Base-by-base conservation (phyloP, 192 early-diverging fungal genomes). In the Podila clonocystis region DNA sequence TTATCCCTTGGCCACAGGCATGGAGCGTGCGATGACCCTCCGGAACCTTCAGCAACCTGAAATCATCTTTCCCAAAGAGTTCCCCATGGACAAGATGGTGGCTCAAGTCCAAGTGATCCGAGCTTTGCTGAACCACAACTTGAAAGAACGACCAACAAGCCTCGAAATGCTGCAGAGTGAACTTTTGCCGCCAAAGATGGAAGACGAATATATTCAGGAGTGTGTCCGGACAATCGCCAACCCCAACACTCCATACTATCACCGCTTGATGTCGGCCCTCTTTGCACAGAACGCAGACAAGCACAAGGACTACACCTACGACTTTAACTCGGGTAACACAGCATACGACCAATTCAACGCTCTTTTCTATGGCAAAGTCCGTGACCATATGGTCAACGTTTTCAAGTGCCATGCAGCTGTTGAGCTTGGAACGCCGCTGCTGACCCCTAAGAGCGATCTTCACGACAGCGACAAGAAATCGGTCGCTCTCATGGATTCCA, bases 271-370 rank as follows among this genome's bases (percentile, higher is more conserved):
- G 83, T 86, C 87, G 5, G 87, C 94, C 5, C 82, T 99, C 62
- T 98, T 97, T 72, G 86, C 87, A 0, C 94, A 93, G 66, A 82
- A 86, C 13, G 83, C 91, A 0, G 94, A 95, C 84, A 87, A 88
- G 65, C 93, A 94, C 78, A 96, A 95, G 65, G 97, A 97, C 63
- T 93, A 94, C 73, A 93, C 95, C 4, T 98, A 94, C 72, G 97
- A 99, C 63, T 95, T 91, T 73, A 90, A 90, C 33, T 82, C 90
- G 0, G 86, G 71, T 12, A 82, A 82, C 68, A 58, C 73, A 57
- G 17, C 69, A 9, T 89, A 86, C 68, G 91, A 92, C 80, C 73
- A 63, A n/a, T 90, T 92, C 58, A 88, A 87, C 58, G 78, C 88
- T 0, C 84, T 95, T 49, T 94, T 92, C 72, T 88, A 90, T 82